A percentile compares a stretch with the other conserved stretches of the same genome.
These are phyloP conservation scores for Verbena officinalis DNA, from an alignment of 257 asterid species.

Conservation along the genomic window DNA sequence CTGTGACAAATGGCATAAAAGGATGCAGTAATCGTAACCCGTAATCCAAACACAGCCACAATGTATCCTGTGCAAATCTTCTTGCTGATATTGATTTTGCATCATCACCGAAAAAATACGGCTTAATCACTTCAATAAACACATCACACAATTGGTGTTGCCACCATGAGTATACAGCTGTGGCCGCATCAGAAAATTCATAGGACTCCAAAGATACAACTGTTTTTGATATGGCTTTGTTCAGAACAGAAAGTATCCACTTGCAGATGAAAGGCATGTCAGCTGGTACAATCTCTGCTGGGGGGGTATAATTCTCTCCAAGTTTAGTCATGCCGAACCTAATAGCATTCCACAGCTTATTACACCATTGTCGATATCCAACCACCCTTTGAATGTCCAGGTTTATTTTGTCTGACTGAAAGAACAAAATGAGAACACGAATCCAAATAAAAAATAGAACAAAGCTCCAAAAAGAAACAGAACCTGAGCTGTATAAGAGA, in stretches of 20 bases:
- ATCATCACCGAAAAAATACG: conserved; percentile 64
- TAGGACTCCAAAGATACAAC: conserved; percentile 64
- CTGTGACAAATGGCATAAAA: conserved; percentile 93
- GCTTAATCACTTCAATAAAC: conserved; percentile 92
- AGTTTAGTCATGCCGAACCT: conserved; percentile 95
- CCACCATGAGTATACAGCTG: conserved; percentile 91
- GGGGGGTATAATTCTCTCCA: conserved; percentile 86
- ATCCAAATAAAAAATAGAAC: not conserved
- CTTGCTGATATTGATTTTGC: conserved; percentile 49
- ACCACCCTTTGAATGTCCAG: conserved; percentile 92
- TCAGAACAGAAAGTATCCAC: conserved; percentile 88
- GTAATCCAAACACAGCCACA: conserved; percentile 89
- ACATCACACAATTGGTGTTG: conserved; percentile 90
- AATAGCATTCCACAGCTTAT: conserved; percentile 95
- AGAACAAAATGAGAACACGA: conserved; percentile 24
- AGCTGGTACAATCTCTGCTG: conserved; percentile 49
- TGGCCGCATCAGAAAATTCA: conserved; percentile 93
- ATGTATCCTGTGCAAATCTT: conserved; percentile 76
- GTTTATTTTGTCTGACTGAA: conserved; percentile 91
- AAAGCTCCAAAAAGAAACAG: conserved; percentile 12
- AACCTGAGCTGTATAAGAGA: conserved; percentile 96
- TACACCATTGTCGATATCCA: conserved; percentile 98
- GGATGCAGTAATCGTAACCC: conserved; percentile 94
- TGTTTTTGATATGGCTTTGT: conserved; percentile 83
- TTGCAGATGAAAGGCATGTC: conserved; percentile 91